phyloP scores from a whole-genome alignment of 2,329 filamentous ascomycete species.

The Aspergillus arachidicola region DNA sequence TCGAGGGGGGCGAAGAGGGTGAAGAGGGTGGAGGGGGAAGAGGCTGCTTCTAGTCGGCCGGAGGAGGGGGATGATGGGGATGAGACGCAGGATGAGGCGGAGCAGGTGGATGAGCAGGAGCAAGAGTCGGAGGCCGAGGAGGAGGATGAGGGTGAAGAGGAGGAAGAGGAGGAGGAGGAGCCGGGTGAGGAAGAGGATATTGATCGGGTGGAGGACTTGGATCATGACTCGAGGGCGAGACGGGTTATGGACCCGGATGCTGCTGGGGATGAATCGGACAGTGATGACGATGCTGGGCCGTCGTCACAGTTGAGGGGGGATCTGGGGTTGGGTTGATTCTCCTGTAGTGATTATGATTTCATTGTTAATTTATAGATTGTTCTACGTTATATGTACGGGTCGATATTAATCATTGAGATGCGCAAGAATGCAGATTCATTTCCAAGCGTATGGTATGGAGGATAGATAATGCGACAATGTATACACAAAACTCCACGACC shows the following conservation, averaged over 20 bases:
- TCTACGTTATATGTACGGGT: not conserved
- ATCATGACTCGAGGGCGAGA: constrained; percentile 28
- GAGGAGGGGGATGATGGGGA: constrained; percentile 28
- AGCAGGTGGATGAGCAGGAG: constrained; percentile 24
- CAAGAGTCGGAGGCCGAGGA: constrained; percentile 30
- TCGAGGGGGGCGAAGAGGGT: constrained; percentile 19
- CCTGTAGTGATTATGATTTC: not conserved
- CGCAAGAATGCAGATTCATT: not conserved
- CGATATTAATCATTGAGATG: not conserved
- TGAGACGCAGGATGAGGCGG: constrained; percentile 22
- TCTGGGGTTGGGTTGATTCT: constrained; percentile 28
- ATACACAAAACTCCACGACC: not conserved
- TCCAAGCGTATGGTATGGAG: not conserved
- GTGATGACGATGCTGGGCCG: constrained; percentile 32
- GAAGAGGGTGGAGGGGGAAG: constrained; percentile 20
- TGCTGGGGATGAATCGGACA: constrained; percentile 33
- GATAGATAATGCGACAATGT: not conserved
- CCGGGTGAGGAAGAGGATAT: constrained; percentile 36
- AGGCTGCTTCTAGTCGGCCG: constrained; percentile 13
- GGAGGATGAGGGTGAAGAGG: constrained; percentile 29
- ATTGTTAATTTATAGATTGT: not conserved
- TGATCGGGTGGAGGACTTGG: constrained; percentile 42
- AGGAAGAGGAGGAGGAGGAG: constrained; percentile 23
- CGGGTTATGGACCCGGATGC: constrained; percentile 35
- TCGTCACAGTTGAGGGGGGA: constrained; percentile 35